Conservation (phyloP, 2,329 filamentous ascomycete genomes). For the Penicillium crustosum region DNA sequence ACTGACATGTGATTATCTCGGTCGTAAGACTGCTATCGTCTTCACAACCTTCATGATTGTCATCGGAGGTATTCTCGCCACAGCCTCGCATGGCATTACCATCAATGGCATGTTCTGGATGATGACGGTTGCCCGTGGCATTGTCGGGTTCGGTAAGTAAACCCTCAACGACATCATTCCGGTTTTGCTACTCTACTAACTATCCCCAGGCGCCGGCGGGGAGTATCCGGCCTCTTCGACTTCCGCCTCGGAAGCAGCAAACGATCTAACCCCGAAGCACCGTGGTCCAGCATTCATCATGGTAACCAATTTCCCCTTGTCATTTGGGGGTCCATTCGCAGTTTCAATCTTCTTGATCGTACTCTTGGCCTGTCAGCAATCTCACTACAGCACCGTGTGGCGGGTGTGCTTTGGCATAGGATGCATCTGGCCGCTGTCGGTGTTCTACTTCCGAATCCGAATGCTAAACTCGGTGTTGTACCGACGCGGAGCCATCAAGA, state of each 20-base stretch:
- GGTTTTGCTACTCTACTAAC: neutral
- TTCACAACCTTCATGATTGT: constrained; percentile 50
- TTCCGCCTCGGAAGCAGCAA: constrained; percentile 50
- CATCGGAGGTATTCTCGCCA: constrained; percentile 48
- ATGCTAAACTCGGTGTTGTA: constrained; percentile 55
- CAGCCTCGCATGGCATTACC: constrained; percentile 47
- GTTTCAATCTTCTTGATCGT: constrained; percentile 52
- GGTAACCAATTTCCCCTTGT: constrained; percentile 48
- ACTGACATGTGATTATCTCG: constrained; percentile 48
- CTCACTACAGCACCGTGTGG: constrained; percentile 48
- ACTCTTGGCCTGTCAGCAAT: constrained; percentile 37
- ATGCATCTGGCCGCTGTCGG: constrained; percentile 51
- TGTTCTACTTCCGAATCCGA: constrained; percentile 58
- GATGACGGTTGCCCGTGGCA: constrained; percentile 51
- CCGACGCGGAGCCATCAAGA: constrained; percentile 55
- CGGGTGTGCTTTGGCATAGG: constrained; percentile 53
- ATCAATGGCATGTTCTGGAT: constrained; percentile 55
- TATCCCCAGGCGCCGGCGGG: constrained; percentile 37
- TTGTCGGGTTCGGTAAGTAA: constrained; percentile 47
- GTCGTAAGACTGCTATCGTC: constrained; percentile 49
- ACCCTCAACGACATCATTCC: neutral
- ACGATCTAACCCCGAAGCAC: constrained; percentile 44
- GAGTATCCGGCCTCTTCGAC: constrained; percentile 53
- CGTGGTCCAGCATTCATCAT: constrained; percentile 49
- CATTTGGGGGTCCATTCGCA: constrained; percentile 44